Evolutionary conservation across 352 stramenopile genomes (phyloP).

Genomic region (Globisporangium acanthophoron): DNA sequence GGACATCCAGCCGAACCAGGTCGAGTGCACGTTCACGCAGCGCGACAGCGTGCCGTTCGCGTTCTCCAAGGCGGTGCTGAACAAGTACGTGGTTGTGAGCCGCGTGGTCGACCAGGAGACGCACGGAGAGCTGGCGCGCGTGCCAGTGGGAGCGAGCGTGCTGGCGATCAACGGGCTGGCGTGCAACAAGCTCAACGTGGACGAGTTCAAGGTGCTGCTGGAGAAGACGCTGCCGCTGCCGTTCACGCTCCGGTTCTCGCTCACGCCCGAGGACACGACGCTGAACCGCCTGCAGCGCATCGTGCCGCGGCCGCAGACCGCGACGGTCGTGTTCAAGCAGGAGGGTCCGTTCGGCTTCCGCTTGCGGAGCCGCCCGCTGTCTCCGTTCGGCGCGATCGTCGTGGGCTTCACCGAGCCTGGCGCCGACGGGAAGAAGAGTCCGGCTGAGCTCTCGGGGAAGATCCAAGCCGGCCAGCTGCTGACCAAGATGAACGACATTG

Average conservation of each 20-base stretch:
- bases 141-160: constrained; percentile 55
- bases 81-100: constrained; percentile 63
- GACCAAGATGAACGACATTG: constrained; percentile 55
- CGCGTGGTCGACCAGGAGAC: constrained; percentile 36
- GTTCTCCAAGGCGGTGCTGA: constrained; percentile 65
- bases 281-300: constrained; percentile 47
- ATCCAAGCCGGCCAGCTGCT: constrained; percentile 66
- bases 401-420: constrained; percentile 51
- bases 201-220: constrained; percentile 54
- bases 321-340: constrained; percentile 65
- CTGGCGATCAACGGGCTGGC: constrained; percentile 74
- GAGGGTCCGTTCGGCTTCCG: constrained; percentile 68
- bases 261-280: constrained; percentile 51
- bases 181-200: constrained; percentile 65
- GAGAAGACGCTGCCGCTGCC: constrained; percentile 38
- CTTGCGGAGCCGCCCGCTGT: constrained; percentile 65
- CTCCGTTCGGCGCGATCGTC: constrained; percentile 66
- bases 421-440: constrained; percentile 43
- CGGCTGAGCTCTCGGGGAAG: constrained; percentile 64
- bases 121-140: constrained; percentile 29
- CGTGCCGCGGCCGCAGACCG: constrained; percentile 42
- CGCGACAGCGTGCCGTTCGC: constrained; percentile 48
- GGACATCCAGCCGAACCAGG: constrained; percentile 61
- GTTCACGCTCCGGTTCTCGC: constrained; percentile 62
- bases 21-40: constrained; percentile 55